Evolutionary conservation across 2,329 filamentous ascomycete genomes (phyloP).

Genomic region (Botrytis fabae): DNA sequence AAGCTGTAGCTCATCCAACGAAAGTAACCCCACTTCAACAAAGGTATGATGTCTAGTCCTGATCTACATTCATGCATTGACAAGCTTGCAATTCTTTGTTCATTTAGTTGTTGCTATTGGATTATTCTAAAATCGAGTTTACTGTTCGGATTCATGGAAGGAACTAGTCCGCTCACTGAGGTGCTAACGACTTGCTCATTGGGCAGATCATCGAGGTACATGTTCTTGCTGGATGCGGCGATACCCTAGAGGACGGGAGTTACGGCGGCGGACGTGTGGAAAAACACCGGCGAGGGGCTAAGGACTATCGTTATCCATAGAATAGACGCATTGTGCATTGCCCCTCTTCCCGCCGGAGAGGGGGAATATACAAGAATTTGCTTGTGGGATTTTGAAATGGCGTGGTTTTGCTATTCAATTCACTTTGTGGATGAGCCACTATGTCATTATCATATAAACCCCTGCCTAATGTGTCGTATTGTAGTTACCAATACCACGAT

Average conservation of each 20-base stretch:
- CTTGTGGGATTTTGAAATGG: not conserved
- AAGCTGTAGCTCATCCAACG: not conserved
- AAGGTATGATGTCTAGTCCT: not conserved
- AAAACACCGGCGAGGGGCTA: not conserved
- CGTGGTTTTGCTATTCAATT: not conserved
- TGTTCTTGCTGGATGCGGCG: not conserved
- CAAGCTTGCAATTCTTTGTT: not conserved
- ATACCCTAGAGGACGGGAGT: not conserved
- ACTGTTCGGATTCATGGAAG: not conserved
- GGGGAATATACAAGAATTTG: not conserved
- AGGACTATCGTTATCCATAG: not conserved
- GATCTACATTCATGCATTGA: not conserved
- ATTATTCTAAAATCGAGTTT: not conserved
- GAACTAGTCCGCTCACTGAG: not conserved
- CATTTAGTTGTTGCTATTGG: not conserved
- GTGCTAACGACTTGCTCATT: not conserved
- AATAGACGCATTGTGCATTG: not conserved
- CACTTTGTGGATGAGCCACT: not conserved
- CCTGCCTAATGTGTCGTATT: not conserved
- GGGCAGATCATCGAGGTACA: not conserved
- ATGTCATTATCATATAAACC: not conserved
- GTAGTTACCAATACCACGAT: not conserved
- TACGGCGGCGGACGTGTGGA: conserved; percentile 8
- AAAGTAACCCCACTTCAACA: not conserved
- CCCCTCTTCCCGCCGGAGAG: not conserved